phyloP scores from a whole-genome alignment of 2,329 filamentous ascomycete species.

The Colletotrichum musicola region DNA sequence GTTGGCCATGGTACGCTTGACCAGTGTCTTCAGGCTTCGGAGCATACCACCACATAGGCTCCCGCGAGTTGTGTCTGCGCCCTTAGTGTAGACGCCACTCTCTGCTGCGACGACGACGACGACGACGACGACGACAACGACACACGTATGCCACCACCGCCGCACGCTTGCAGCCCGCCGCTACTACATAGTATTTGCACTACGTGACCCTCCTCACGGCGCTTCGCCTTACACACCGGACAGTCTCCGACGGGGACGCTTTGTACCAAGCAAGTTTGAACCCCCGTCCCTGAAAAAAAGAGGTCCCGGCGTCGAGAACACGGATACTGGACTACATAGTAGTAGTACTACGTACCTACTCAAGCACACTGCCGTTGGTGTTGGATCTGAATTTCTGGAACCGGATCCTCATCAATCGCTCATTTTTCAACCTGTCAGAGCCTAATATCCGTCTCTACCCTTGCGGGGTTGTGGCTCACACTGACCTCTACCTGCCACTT shows the following conservation, averaged over 20 bases:
- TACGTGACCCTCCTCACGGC: slow-evolving; percentile 8
- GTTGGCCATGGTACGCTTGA: slow-evolving; percentile 2
- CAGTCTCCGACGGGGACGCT: slow-evolving; percentile 26
- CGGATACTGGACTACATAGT: no score
- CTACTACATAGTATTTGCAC: background rate
- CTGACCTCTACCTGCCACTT: slow-evolving; percentile 31
- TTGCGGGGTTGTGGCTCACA: slow-evolving; percentile 28
- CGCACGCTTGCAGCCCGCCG: slow-evolving; percentile 11
- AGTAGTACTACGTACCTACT: background rate
- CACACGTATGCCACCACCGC: slow-evolving; percentile 14
- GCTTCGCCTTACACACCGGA: slow-evolving; percentile 25
- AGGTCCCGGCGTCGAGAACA: slow-evolving; percentile 8
- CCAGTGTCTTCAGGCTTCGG: background rate
- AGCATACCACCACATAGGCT: slow-evolving; percentile 9
- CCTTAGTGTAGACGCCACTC: slow-evolving; percentile 1
- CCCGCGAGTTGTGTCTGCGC: background rate
- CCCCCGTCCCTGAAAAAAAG: slow-evolving; percentile 7
- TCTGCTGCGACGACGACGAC: background rate
- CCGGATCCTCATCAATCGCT: slow-evolving; percentile 17
- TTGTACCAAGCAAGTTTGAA: slow-evolving; percentile 10
- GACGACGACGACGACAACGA: no score
- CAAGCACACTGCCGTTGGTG: background rate
- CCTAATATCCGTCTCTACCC: background rate
- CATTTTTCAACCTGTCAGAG: slow-evolving; percentile 1
- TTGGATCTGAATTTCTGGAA: slow-evolving; percentile 9